Evolutionary conservation across 1,284 basidiomycete species (phyloP).

Genomic region (Pseudozyma thailandica): DNA sequence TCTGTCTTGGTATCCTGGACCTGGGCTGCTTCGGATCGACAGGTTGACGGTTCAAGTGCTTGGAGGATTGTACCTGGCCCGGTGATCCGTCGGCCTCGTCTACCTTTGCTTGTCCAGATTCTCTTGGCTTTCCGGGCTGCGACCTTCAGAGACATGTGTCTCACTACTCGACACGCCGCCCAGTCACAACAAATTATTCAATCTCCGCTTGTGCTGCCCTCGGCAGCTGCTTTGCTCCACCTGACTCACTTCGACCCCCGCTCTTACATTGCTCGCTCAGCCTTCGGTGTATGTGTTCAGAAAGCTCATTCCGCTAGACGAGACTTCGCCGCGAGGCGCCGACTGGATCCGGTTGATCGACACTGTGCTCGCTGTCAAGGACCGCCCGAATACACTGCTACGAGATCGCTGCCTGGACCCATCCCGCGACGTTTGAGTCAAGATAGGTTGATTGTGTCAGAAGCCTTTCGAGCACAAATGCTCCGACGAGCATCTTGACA

Average conservation of each 20-base stretch:
- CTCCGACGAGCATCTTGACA: neutral
- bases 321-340: neutral
- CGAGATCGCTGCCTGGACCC: neutral
- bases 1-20: neutral
- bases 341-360: slow-evolving; percentile 25
- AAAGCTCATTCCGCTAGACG: too few species aligned
- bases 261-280: too few species aligned
- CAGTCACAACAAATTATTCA: slow-evolving; percentile 6
- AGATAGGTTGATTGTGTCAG: slow-evolving; percentile 29
- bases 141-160: slow-evolving; percentile 28
- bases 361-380: neutral
- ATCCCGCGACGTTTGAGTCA: slow-evolving; percentile 15
- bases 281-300: too few species aligned
- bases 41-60: too few species aligned
- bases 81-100: neutral
- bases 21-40: neutral
- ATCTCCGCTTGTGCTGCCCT: slow-evolving; percentile 6
- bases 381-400: too few species aligned
- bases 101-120: neutral
- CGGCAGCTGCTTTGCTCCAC: neutral
- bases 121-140: slow-evolving; percentile 7
- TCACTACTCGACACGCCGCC: slow-evolving; percentile 22
- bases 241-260: neutral
- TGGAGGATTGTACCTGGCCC: neutral
- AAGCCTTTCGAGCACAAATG: neutral